These are phyloP conservation scores for Cudoniella acicularis DNA, from an alignment of 495 filamentous ascomycete genomes.

Conservation along the genomic window DNA sequence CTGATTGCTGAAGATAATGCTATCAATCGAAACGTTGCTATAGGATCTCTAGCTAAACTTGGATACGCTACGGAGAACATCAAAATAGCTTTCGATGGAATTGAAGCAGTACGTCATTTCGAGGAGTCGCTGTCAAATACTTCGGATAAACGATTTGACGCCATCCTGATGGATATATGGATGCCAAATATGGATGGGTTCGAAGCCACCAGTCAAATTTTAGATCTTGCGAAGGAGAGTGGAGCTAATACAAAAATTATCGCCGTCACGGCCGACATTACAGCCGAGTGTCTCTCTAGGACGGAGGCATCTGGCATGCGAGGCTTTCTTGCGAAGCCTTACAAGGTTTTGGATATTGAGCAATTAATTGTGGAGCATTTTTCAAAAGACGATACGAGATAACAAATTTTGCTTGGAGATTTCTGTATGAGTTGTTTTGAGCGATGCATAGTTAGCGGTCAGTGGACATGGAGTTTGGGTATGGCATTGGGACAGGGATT, in stretches of 20 bases:
- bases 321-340: slow-evolving; percentile 78
- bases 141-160: slow-evolving; percentile 47
- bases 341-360: slow-evolving; percentile 69
- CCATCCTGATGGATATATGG: slow-evolving; percentile 81
- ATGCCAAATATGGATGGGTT: slow-evolving; percentile 85
- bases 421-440: neutral
- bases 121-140: slow-evolving; percentile 25
- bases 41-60: slow-evolving; percentile 66
- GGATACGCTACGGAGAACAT: slow-evolving; percentile 56
- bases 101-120: slow-evolving; percentile 68
- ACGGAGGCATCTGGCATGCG: slow-evolving; percentile 68
- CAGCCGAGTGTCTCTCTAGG: slow-evolving; percentile 58
- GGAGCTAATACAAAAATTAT: slow-evolving; percentile 42
- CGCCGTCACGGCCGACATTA: slow-evolving; percentile 76
- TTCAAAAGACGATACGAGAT: neutral
- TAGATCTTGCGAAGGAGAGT: slow-evolving; percentile 41
- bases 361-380: slow-evolving; percentile 63
- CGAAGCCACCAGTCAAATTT: slow-evolving; percentile 64
- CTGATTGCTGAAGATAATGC: slow-evolving; percentile 79
- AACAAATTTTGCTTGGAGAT: neutral
- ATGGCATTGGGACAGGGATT: neutral
- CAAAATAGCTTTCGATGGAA: slow-evolving; percentile 67
- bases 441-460: slow-evolving; percentile 6
- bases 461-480: neutral
- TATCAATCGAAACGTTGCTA: slow-evolving; percentile 72